A percentile compares a stretch with the other conserved stretches of the same genome.
These are phyloP conservation scores for Coprinopsis sp. DNA, from an alignment of 768 basidiomycete genomes.

Conservation along the genomic window DNA sequence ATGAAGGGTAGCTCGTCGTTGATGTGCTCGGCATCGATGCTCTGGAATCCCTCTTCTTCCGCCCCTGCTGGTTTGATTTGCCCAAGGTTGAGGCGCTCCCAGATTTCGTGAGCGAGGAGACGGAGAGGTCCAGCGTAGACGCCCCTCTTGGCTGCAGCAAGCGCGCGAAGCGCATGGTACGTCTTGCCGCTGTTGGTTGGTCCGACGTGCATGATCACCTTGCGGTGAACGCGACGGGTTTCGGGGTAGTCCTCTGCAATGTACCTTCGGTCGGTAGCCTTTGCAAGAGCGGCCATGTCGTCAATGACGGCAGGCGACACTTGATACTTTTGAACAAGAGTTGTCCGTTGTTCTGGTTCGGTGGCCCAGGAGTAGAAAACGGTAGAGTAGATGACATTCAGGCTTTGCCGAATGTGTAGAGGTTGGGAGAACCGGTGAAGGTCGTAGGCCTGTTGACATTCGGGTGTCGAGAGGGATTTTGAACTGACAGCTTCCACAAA, in stretches of 20 bases:
- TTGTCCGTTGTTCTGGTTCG: neutral
- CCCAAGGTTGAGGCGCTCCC: constrained; percentile 85
- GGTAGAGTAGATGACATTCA: constrained; percentile 13
- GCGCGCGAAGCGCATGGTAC: constrained; percentile 83
- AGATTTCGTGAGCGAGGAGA: constrained; percentile 93
- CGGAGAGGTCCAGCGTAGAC: constrained; percentile 90
- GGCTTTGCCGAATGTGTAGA: neutral
- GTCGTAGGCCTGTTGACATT: neutral
- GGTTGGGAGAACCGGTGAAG: constrained; percentile 1
- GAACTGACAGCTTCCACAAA: neutral
- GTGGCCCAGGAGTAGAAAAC: constrained; percentile 8
- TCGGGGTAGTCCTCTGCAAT: constrained; percentile 38
- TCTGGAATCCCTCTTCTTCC: constrained; percentile 24
- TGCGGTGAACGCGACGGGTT: constrained; percentile 63
- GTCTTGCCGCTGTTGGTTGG: constrained; percentile 99
- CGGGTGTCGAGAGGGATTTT: neutral
- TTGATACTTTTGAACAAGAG: constrained; percentile 16
- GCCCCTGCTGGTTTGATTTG: constrained; percentile 74
- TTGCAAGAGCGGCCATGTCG: constrained; percentile 27
- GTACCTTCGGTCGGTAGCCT: constrained; percentile 1
- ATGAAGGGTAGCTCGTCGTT: constrained; percentile 13
- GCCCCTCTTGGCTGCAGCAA: constrained; percentile 69
- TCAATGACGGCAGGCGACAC: constrained; percentile 14
- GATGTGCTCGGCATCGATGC: constrained; percentile 5
- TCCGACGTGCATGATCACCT: constrained; percentile 92